Conservation (phyloP, 1,284 basidiomycete genomes). For the Vanrija humicola region DNA sequence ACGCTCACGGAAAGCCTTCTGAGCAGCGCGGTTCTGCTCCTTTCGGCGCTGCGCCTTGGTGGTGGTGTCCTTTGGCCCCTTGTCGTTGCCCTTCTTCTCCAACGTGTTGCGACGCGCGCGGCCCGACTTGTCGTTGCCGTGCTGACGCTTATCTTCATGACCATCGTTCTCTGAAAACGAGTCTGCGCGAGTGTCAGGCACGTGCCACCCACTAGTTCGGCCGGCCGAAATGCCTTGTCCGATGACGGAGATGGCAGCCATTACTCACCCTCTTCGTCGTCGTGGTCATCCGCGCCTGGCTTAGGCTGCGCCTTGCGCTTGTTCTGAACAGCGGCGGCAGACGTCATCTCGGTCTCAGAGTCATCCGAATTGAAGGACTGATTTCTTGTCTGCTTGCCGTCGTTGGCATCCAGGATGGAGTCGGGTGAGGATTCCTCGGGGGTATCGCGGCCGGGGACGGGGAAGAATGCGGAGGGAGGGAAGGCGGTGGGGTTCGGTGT, state of each 20-base stretch:
- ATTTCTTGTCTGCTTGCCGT: background rate
- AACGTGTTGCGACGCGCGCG: conserved; percentile 5
- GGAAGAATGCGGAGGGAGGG: conserved; percentile 42
- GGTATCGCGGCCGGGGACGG: conserved; percentile 36
- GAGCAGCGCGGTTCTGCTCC: conserved; percentile 50
- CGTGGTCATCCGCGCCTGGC: background rate
- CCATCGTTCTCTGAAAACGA: conserved; percentile 27
- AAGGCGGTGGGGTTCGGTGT: conserved; percentile 24
- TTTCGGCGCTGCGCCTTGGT: conserved; percentile 46
- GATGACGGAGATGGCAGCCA: background rate
- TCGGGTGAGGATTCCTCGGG: conserved; percentile 39
- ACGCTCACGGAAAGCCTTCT: conserved; percentile 50
- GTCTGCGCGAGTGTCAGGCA: conserved; percentile 17
- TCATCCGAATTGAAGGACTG: conserved; percentile 10
- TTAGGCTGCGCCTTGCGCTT: conserved; percentile 31
- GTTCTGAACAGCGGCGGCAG: conserved; percentile 7
- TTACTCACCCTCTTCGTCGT: conserved; percentile 34
- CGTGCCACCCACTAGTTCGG: background rate
- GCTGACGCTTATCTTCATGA: conserved; percentile 43
- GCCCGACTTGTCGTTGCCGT: conserved; percentile 17
- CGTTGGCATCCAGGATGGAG: conserved; percentile 9
- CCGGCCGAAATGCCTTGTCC: background rate
- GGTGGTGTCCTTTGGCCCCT: conserved; percentile 16
- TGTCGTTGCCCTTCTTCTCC: conserved; percentile 9
- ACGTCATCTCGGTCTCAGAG: conserved; percentile 9